Evolutionary conservation across 2,329 filamentous ascomycete species (phyloP), one percentile per base, ranked within the genome.

Genomic region (Aspergillus tamarii): DNA sequence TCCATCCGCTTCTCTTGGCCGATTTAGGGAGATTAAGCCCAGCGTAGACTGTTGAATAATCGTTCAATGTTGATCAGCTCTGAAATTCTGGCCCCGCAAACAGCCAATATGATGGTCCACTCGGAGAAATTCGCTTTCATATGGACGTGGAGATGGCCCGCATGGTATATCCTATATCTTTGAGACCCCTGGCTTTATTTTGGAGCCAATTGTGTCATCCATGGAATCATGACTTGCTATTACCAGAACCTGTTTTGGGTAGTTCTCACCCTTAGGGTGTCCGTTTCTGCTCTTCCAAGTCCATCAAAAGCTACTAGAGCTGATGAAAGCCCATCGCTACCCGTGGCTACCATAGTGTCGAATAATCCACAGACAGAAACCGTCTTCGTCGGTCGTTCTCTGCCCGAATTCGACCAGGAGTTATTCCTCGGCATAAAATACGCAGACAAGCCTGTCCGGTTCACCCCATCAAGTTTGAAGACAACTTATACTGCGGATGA

Each of bases 341-440:
- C 52, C 11, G 19, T 54, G 30, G 52, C 32, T 5, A 36, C 28
- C 8, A 10, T 50, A 19, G n/a, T 19, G 4, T 50, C 46, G 46
- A 50, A 16, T 19, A 10, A n/a, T 36, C 4, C 52, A 6, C n/a
- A 21, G 9, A 21, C 32, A 30, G 30, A 67, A n/a, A 70, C 68
- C 0, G 50, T 70, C 23, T 75, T 75, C 50, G 62, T 74, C 1
- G 72, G 73, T 32, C 71, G 71, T 16, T 64, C 66, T 2, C 62
- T 74, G 41, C 67, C 69, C 3, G 68, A 71, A 26, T 74, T 74
- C 34, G 56, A 70, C 26, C 73, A 75, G 34, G 70, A 75, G 21
- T 26, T 71, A 2, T 75, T 76, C 57, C 67, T 76, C 4, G 73
- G 73, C 3, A 70, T 75, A 39, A 75, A 74, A 34, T 74, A 73